A percentile compares a stretch with the other conserved stretches of the same genome.
These are phyloP conservation scores for Solanum ahanhuiri DNA, from an alignment of 257 asterid genomes.

Conservation along the genomic window DNA sequence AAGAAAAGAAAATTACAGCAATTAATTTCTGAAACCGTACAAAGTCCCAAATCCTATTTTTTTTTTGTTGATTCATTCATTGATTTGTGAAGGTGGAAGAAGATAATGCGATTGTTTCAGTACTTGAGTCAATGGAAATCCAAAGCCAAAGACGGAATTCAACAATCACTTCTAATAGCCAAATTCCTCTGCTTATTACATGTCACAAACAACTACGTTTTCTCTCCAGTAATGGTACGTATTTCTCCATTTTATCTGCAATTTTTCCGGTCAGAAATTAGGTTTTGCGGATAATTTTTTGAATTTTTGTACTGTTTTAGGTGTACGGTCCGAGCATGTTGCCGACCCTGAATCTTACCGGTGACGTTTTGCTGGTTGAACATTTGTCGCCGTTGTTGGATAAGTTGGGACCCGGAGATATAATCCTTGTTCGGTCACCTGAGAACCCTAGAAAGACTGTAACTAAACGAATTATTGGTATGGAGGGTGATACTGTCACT, in stretches of 20 bases:
- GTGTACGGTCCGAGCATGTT: slow-evolving; percentile 86
- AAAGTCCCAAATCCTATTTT: not conserved
- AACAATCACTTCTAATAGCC: slow-evolving; percentile 40
- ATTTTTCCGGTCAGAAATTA: not conserved
- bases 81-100: not conserved
- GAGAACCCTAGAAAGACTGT: slow-evolving; percentile 68
- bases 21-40: not conserved
- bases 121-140: slow-evolving; percentile 31
- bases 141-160: slow-evolving; percentile 43
- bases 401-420: slow-evolving; percentile 65
- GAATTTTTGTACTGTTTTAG: slow-evolving; percentile 11
- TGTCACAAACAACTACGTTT: slow-evolving; percentile 52
- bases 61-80: not conserved
- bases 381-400: slow-evolving; percentile 64
- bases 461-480: slow-evolving; percentile 69
- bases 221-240: slow-evolving; percentile 60
- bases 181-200: slow-evolving; percentile 71
- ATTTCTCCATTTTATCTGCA: not conserved
- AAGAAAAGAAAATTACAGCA: no score
- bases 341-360: slow-evolving; percentile 82
- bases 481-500: slow-evolving; percentile 73
- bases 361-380: slow-evolving; percentile 76
- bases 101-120: slow-evolving; percentile 23
- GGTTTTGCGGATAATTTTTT: not conserved
- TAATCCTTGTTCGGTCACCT: slow-evolving; percentile 71